Evolutionary conservation across 345 rosid species (phyloP).

Genomic region (Salix purpurea): DNA sequence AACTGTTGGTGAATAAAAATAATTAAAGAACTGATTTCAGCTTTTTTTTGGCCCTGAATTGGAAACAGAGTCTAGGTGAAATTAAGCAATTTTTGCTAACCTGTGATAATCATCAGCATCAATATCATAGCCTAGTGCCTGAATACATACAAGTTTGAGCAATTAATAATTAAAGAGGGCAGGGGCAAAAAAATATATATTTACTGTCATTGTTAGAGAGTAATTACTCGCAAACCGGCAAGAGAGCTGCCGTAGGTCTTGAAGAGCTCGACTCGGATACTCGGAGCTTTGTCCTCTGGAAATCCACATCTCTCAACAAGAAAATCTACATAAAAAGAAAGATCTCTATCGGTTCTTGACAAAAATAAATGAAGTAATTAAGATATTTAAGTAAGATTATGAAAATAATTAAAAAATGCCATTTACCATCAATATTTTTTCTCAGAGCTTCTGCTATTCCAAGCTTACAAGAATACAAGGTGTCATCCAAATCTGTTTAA

Average conservation of each 20-base stretch:
- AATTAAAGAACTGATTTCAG: background rate
- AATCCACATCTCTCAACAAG: constrained; percentile 72
- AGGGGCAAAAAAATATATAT: background rate
- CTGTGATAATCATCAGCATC: constrained; percentile 87
- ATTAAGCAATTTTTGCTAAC: constrained; percentile 22
- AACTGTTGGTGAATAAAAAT: constrained; percentile 32
- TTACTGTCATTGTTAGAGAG: background rate
- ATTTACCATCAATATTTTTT: constrained; percentile 72
- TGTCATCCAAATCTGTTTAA: constrained; percentile 84
- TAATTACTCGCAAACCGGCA: constrained; percentile 76
- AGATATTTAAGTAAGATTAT: background rate
- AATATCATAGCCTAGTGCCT: constrained; percentile 72
- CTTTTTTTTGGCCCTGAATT: background rate
- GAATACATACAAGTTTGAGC: constrained; percentile 9
- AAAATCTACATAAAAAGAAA: constrained; percentile 40
- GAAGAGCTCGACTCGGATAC: constrained; percentile 69
- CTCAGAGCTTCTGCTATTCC: constrained; percentile 70
- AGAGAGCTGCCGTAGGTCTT: constrained; percentile 87
- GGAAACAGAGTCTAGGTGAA: background rate
- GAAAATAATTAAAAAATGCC: background rate
- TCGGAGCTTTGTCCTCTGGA: constrained; percentile 50
- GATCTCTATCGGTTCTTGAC: background rate
- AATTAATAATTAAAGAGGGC: background rate
- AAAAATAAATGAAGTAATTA: background rate
- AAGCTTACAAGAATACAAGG: constrained; percentile 64